phyloP scores from a whole-genome alignment of 306 rosid species.

The Prunus mira region DNA sequence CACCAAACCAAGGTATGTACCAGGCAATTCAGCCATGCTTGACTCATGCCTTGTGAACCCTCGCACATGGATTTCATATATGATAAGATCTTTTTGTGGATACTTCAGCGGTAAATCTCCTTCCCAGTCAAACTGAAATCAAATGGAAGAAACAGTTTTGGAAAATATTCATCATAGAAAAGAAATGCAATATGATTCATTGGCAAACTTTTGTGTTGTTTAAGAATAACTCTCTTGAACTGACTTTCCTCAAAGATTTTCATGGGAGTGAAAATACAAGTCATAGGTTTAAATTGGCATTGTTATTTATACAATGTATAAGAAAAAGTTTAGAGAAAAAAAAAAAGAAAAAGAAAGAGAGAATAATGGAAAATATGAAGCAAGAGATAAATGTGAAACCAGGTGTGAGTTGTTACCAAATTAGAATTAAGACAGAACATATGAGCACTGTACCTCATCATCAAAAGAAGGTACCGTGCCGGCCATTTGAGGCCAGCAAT shows the following conservation, averaged over 20 bases:
- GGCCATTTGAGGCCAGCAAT: slow-evolving; percentile 97
- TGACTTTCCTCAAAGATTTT: neutral
- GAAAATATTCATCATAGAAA: slow-evolving; percentile 1
- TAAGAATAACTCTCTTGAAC: neutral
- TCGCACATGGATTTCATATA: slow-evolving; percentile 94
- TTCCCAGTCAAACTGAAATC: slow-evolving; percentile 94
- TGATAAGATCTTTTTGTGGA: slow-evolving; percentile 78
- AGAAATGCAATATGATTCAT: slow-evolving; percentile 3
- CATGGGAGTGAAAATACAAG: neutral
- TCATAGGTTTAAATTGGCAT: neutral
- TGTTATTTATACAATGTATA: neutral
- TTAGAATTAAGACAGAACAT: neutral
- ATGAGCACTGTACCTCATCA: slow-evolving; percentile 47
- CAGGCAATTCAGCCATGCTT: slow-evolving; percentile 65
- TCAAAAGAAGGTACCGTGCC: slow-evolving; percentile 58
- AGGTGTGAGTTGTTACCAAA: neutral
- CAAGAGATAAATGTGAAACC: neutral
- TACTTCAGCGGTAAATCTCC: slow-evolving; percentile 85
- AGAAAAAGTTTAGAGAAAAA: neutral
- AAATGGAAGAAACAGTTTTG: slow-evolving; percentile 8
- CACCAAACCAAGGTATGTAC: slow-evolving; percentile 90
- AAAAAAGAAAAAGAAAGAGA: neutral
- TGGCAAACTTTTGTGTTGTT: neutral
- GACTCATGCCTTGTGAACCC: slow-evolving; percentile 93
- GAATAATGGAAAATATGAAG: neutral